These are phyloP conservation scores for Volvox reticuliferus DNA, from an alignment of 139 green algal genomes.

Conservation along the genomic window DNA sequence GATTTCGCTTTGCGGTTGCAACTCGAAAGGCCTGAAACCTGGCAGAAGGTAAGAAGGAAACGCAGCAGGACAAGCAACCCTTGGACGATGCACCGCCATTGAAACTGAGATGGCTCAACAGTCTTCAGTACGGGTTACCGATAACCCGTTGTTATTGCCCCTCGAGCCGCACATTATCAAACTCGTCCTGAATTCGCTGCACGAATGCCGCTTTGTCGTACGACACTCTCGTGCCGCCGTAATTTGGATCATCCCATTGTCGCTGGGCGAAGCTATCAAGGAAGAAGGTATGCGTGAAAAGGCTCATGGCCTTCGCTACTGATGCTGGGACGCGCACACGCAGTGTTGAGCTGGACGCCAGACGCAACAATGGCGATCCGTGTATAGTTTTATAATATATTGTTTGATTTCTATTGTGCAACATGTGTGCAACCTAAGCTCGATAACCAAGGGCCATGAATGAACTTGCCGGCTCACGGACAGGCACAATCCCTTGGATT, in stretches of 20 bases:
- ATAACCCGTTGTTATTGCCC: no score
- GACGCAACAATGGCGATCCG: background rate
- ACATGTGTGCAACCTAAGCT: background rate
- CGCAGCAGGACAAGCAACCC: no score
- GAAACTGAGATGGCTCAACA: no score
- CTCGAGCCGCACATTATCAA: slow-evolving; percentile 4
- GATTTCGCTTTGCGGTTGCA: no score
- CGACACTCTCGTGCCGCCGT: slow-evolving; percentile 67
- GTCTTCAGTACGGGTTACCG: no score
- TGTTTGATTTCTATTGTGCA: background rate
- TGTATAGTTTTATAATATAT: background rate
- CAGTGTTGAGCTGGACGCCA: background rate
- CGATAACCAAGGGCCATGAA: background rate
- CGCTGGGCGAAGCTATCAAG: slow-evolving; percentile 86
- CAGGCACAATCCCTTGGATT: no score
- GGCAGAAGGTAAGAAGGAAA: no score
- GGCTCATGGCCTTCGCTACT: background rate
- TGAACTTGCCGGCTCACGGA: background rate
- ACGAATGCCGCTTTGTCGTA: slow-evolving; percentile 83
- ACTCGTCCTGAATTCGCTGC: slow-evolving; percentile 48
- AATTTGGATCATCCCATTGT: slow-evolving; percentile 89
- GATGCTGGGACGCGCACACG: background rate
- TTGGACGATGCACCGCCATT: no score
- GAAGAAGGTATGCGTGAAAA: slow-evolving; percentile 81
- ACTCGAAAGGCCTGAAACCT: no score